phyloP scores from a whole-genome alignment of 2,329 filamentous ascomycete species.

The Sporothrix luriei region DNA sequence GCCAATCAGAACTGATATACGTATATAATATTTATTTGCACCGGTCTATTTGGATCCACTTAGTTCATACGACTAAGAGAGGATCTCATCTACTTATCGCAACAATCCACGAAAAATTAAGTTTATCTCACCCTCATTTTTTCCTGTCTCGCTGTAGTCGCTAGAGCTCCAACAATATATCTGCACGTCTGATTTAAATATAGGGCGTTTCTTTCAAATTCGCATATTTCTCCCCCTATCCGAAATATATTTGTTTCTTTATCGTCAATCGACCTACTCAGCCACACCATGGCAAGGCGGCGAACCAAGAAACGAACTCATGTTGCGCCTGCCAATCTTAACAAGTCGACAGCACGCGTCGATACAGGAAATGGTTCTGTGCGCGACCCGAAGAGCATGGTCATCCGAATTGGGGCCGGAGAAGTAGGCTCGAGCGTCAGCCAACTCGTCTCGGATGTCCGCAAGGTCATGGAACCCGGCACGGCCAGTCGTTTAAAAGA shows the following conservation, averaged over 20 bases:
- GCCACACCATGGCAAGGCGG: constrained; percentile 68
- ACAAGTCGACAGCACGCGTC: constrained; percentile 53
- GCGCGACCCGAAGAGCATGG: constrained; percentile 90
- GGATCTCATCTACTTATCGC: constrained; percentile 20
- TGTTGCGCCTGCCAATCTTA: constrained; percentile 63
- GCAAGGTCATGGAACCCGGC: constrained; percentile 92
- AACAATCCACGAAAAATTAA: constrained; percentile 6
- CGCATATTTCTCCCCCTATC: no score
- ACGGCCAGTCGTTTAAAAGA: constrained; percentile 90
- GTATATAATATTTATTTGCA: no score
- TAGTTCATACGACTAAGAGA: not conserved
- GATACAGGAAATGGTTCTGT: constrained; percentile 64
- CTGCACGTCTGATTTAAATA: not conserved
- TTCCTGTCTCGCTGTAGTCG: not conserved
- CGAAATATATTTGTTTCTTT: not conserved
- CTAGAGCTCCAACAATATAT: not conserved
- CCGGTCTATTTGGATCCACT: no score
- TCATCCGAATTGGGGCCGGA: constrained; percentile 92
- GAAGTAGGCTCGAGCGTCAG: constrained; percentile 90
- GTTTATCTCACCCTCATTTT: constrained; percentile 19
- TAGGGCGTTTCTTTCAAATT: no score
- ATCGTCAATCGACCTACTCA: not conserved
- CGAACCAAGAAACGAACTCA: constrained; percentile 90
- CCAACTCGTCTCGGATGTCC: constrained; percentile 88
- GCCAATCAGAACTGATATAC: no score